Evolutionary conservation across 2,329 filamentous ascomycete species (phyloP).

Genomic region (Zasmidium citrigriseum): DNA sequence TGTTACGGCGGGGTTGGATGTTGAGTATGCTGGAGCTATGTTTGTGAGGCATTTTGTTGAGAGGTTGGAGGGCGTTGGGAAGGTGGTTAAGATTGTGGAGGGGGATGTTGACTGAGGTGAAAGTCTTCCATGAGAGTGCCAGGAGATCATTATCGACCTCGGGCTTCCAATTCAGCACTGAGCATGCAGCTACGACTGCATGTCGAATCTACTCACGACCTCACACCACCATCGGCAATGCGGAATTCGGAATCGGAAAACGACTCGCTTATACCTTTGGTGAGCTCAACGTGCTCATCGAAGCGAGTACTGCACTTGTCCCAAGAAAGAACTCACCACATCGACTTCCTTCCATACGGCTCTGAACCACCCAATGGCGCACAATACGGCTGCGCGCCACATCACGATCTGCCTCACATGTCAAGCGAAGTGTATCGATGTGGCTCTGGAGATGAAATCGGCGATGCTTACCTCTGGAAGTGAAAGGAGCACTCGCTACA

Average conservation of each 20-base stretch:
- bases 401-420: not conserved
- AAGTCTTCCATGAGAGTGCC: not conserved
- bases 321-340: not conserved
- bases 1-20: conserved; percentile 31
- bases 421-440: not conserved
- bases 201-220: not conserved
- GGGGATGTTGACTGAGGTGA: conserved; percentile 9
- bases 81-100: conserved; percentile 21
- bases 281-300: no score
- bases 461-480: conserved; percentile 1
- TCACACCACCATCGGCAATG: not conserved
- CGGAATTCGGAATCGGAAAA: not conserved
- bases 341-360: no score
- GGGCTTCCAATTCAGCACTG: not conserved
- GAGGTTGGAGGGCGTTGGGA: conserved; percentile 29
- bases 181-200: not conserved
- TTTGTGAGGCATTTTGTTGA: conserved; percentile 45
- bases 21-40: conserved; percentile 40
- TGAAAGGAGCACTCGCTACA: not conserved
- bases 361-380: no score
- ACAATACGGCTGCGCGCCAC: not conserved
- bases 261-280: no score
- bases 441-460: not conserved
- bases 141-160: not conserved
- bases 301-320: not conserved